Percentiles rank a stretch among this genome's conserved stretches.
These are phyloP conservation scores for Cercophora newfieldiana DNA, from an alignment of 495 filamentous ascomycete genomes.

Conservation along the genomic window DNA sequence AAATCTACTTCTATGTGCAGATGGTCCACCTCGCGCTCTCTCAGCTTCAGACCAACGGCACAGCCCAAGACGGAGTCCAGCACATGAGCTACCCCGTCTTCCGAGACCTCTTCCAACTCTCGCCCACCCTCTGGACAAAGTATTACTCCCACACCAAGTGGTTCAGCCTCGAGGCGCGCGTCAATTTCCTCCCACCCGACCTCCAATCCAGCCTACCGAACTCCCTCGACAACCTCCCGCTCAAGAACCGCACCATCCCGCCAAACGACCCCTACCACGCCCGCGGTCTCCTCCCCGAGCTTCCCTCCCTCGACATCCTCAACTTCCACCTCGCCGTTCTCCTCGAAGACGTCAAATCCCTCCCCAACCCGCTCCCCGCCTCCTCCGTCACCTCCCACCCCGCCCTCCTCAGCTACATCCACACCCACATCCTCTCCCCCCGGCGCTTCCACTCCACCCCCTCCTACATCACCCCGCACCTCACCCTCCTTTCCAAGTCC, in stretches of 20 bases:
- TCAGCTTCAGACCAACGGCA: neutral
- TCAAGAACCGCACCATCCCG: neutral
- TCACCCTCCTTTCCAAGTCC: conserved; percentile 1
- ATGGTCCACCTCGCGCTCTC: conserved; percentile 24
- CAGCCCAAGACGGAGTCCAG: conserved; percentile 1
- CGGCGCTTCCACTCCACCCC: neutral
- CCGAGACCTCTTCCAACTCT: conserved; percentile 10
- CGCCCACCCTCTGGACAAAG: conserved; percentile 16
- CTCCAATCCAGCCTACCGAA: conserved; percentile 19
- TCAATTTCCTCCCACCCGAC: conserved; percentile 23
- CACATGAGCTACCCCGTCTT: conserved; percentile 21
- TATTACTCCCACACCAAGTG: conserved; percentile 24
- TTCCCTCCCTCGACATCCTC: conserved; percentile 23
- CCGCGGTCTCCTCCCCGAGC: conserved; percentile 24
- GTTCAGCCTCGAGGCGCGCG: conserved; percentile 21
- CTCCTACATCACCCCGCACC: neutral
- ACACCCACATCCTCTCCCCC: conserved; percentile 9
- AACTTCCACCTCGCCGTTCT: conserved; percentile 25
- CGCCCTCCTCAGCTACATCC: conserved; percentile 9
- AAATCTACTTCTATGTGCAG: conserved; percentile 26
- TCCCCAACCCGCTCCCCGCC: conserved; percentile 3
- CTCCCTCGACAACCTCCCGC: neutral
- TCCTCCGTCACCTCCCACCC: neutral
- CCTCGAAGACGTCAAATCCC: conserved; percentile 22
- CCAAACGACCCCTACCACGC: neutral